Percentiles rank a stretch among this genome's conserved stretches.
Conservation (phyloP, 106 monocot genomes). For the Platanthera guangdongensis region DNA sequence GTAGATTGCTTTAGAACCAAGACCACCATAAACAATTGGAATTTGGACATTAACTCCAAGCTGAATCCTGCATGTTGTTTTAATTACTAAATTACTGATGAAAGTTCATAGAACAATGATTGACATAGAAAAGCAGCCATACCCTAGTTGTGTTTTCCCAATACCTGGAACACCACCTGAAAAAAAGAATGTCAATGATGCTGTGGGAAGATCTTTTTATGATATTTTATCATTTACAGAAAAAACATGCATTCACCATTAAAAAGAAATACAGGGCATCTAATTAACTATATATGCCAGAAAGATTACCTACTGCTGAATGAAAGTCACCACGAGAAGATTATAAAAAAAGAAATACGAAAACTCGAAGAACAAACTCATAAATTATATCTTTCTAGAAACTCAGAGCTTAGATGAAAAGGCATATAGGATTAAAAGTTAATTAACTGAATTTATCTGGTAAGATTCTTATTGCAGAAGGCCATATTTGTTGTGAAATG, state of each 20-base stretch:
- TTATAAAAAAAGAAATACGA: not conserved
- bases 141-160: constrained; percentile 98
- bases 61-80: constrained; percentile 61
- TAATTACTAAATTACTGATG: constrained; percentile 8
- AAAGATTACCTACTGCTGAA: not conserved
- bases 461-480: not conserved
- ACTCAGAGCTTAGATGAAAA: not conserved
- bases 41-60: constrained; percentile 95
- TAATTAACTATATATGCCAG: not conserved
- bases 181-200: constrained; percentile 17
- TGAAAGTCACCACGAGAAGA: not conserved
- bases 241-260: not conserved
- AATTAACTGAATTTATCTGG: not conserved
- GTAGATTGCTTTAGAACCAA: constrained; percentile 88
- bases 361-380: not conserved
- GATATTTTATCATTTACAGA: not conserved
- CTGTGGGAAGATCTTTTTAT: constrained; percentile 2
- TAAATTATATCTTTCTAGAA: not conserved
- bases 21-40: constrained; percentile 69
- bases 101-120: constrained; percentile 2
- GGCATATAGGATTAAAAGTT: not conserved
- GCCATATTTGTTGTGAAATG: too few species aligned
- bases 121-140: constrained; percentile 21
- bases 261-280: constrained; percentile 1
- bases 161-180: constrained; percentile 98